Base-by-base conservation (phyloP, 768 basidiomycete species). In the Phallus indusiatus region DNA sequence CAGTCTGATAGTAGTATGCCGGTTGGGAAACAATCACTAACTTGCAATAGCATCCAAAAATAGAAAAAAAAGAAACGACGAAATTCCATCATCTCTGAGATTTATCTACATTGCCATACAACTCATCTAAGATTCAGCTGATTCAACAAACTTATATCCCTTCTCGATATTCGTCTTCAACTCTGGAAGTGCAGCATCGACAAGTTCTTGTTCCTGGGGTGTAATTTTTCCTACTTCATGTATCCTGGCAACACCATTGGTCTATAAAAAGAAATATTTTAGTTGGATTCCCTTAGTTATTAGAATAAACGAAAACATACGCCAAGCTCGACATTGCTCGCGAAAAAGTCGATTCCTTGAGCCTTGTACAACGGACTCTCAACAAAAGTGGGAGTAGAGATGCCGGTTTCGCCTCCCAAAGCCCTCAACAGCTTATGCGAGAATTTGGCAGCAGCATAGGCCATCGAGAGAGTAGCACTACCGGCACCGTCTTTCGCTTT, bases 111-210 rank as follows among this genome's bases (percentile, higher is more conserved):
- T 28, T 28, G 28, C 28, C 28, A 28, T 28, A 7, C 28, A 28
- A 49, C 47, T 18, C 47, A 10, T 22, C 22, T 22, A 16, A 28
- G 12, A 35, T 52, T 52, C 34, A 52, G 34, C 17, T 28, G 18
- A 52, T 17, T 7, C 12, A 64, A 81, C 86, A 63, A 90, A 91
- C 48, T 81, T 79, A 73, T 79, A 83, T 74, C 94, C 94, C 85
- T 94, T 97, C 75, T 90, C 89, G 67, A 97, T 95, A 83, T 96
- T 97, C 85, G 90, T 94, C 83, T 90, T 89, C 67, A 99, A 82
- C 66, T 93, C 91, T 64, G 91, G 90, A 67, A 94, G 71, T 78
- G 88, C 91, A 34, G 86, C 93, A 22, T 83, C 86, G 67, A 99
- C 76, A 60, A 96, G 80, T 70, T 83, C 82, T 80, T 94, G 73